phyloP scores from a whole-genome alignment of 139 green algal genomes.

The Tetradesmus lagerheimii region DNA sequence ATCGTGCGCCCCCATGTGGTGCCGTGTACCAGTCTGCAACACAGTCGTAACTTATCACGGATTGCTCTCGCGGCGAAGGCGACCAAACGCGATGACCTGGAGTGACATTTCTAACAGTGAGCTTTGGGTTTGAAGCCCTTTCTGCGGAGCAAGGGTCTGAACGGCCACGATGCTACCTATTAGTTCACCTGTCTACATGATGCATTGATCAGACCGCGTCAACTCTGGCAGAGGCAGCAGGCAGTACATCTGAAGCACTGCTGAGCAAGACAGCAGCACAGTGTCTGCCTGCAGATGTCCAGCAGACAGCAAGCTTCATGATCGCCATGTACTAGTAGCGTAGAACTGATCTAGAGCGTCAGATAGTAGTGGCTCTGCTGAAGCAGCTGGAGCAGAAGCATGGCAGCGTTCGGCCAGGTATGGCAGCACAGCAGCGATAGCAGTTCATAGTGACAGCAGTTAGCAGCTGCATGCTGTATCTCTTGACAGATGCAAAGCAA shows the following conservation, averaged over 20 bases:
- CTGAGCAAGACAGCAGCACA: background rate
- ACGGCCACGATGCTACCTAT: too few species aligned
- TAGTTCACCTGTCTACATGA: too few species aligned
- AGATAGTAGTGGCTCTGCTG: background rate
- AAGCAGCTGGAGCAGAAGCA: background rate
- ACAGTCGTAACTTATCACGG: background rate
- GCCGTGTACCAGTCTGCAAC: too few species aligned
- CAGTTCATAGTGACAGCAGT: slow-evolving; percentile 1
- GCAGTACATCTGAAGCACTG: background rate
- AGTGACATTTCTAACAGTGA: background rate
- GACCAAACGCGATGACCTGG: background rate
- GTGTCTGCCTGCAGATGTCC: background rate
- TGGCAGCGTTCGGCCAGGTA: slow-evolving; percentile 23
- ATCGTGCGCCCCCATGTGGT: background rate
- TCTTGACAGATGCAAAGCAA: too few species aligned
- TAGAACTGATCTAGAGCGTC: background rate
- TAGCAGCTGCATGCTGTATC: too few species aligned
- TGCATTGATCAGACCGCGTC: background rate
- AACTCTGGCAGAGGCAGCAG: background rate
- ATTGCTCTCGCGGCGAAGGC: background rate
- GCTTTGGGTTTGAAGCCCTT: background rate
- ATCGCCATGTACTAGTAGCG: background rate
- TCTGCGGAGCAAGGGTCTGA: background rate
- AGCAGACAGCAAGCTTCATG: background rate
- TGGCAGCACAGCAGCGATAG: too few species aligned